Conservation (phyloP, 2,329 filamentous ascomycete genomes). For the Pseudomassariella vexata region DNA sequence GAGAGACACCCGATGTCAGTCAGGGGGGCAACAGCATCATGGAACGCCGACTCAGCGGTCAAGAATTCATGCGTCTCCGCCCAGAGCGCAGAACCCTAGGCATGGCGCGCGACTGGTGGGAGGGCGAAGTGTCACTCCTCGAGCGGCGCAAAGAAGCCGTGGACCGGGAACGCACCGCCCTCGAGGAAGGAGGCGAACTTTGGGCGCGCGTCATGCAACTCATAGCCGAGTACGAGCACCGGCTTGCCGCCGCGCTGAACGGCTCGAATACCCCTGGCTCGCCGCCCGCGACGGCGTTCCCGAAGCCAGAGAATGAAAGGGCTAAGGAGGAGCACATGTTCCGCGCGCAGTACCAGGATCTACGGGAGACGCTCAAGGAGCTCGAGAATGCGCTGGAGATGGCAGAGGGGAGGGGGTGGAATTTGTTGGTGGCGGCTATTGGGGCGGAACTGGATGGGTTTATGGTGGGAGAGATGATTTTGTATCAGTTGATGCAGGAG, state of each 20-base stretch:
- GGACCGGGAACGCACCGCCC: slow-evolving; percentile 55
- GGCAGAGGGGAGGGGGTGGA: slow-evolving; percentile 63
- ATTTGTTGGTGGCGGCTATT: slow-evolving; percentile 67
- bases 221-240: slow-evolving; percentile 58
- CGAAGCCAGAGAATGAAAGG: slow-evolving; percentile 24
- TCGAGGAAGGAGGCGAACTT: slow-evolving; percentile 60
- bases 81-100: slow-evolving; percentile 60
- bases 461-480: slow-evolving; percentile 50
- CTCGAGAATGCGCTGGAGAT: slow-evolving; percentile 48
- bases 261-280: slow-evolving; percentile 2
- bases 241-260: slow-evolving; percentile 13
- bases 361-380: slow-evolving; percentile 49
- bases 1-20: slow-evolving; percentile 3
- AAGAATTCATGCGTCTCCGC: slow-evolving; percentile 54
- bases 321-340: slow-evolving; percentile 31
- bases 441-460: slow-evolving; percentile 69
- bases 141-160: slow-evolving; percentile 49
- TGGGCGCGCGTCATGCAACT: slow-evolving; percentile 59
- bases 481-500: slow-evolving; percentile 28
- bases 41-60: slow-evolving; percentile 3
- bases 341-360: slow-evolving; percentile 43
- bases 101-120: slow-evolving; percentile 69
- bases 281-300: not conserved
- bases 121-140: slow-evolving; percentile 53
- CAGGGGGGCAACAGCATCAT: slow-evolving; percentile 16